Evolutionary conservation across 441 rosid species (phyloP), one percentile per base, ranked within the genome.

Genomic region (Bocquillonia castaneifolia): DNA sequence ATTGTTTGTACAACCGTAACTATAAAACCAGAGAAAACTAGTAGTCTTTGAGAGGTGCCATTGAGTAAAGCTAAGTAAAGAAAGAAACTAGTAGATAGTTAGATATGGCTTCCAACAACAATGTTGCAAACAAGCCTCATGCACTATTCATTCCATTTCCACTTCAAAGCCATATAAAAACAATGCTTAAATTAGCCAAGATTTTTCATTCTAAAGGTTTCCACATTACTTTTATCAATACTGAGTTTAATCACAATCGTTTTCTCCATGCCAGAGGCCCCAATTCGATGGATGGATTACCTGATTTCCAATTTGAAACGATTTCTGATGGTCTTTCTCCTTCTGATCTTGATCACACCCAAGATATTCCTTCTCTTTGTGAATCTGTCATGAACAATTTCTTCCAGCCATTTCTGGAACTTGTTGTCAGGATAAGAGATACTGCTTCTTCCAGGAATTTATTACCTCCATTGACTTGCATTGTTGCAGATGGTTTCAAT

Each of bases 171-270:
- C 64, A 60, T 29, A 60, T 60, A 17, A 60, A 60, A 40, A 14
- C 64, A 42, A 60, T 60, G 51, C 51, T 60, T 40, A 60, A 60
- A 26, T 12, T 60, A 7, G 64, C 51, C 25, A 40, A 40, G 29
- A 1, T 60, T 14, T 34, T 60, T 6, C 17, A 40, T 23, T 42
- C 18, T 6, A 40, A 20, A 14, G 64, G 64, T 15, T 60, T 60
- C 8, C 51, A 60, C 50, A 60, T 60, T 14, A 60, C 64, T 40
- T 60, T 56, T 25, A 28, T 29, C 12, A 42, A 60, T 14, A 39
- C 64, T 7, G 64, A 60, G 20, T 42, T 40, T 8, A 60, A 15
- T 15, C 64, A 40, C 51, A 15, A 60, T 15, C 34, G 51, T 14
- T 42, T 60, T 10, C 29, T 60, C 2, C 29, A 42, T 14, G 8